phyloP scores from a whole-genome alignment of 1,284 basidiomycete species.

The Stygiomarasmius scandens region DNA sequence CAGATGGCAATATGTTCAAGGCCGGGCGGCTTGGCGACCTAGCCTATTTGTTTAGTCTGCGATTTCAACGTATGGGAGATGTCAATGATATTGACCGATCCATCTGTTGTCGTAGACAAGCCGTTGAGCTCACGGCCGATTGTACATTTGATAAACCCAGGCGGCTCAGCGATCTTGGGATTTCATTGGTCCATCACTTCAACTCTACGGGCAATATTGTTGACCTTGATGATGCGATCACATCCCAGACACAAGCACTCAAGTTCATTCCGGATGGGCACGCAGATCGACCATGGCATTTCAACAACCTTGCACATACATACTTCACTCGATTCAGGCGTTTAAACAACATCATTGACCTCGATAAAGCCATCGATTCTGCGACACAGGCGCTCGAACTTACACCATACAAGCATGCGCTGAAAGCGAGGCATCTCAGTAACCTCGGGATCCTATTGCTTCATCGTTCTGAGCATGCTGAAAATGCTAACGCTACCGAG shows the following conservation, averaged over 20 bases:
- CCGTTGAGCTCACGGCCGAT: slow-evolving; percentile 13
- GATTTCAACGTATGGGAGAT: slow-evolving; percentile 2
- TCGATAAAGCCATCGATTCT: slow-evolving; percentile 20
- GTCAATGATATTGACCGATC: slow-evolving; percentile 20
- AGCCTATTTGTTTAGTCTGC: neutral
- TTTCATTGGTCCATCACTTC: neutral
- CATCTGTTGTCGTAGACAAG: slow-evolving; percentile 14
- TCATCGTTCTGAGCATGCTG: no score
- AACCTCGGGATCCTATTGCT: no score
- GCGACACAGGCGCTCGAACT: slow-evolving; percentile 16
- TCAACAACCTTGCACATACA: neutral
- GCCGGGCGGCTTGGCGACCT: neutral
- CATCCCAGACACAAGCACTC: no score
- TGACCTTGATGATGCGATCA: neutral
- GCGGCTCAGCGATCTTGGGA: neutral
- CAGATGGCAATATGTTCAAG: neutral
- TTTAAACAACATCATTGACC: slow-evolving; percentile 14
- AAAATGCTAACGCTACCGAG: no score
- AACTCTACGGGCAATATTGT: neutral
- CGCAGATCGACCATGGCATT: neutral
- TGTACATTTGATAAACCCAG: neutral
- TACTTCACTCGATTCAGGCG: neutral
- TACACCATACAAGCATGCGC: slow-evolving; percentile 1
- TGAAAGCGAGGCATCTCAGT: no score
- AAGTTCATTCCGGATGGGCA: neutral